Percentiles rank a stretch among this genome's conserved stretches.
These are phyloP conservation scores for Caryopteris hybrid DNA, from an alignment of 305 asterid species.

Conservation along the genomic window DNA sequence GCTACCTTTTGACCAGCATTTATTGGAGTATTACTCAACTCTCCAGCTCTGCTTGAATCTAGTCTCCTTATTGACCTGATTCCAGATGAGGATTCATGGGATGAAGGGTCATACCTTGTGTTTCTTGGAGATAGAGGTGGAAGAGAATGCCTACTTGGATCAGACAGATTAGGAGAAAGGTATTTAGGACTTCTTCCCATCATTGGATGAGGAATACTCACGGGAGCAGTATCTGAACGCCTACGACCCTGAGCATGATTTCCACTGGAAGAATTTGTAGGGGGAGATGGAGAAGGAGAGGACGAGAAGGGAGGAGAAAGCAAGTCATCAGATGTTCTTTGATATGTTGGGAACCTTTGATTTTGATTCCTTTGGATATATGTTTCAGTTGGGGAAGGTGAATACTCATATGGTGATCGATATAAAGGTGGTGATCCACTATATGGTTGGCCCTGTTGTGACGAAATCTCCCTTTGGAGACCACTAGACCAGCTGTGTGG, in stretches of 20 bases:
- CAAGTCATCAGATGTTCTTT: constrained; percentile 51
- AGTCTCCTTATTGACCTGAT: constrained; percentile 59
- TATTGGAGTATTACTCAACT: constrained; percentile 40
- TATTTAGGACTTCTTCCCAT: constrained; percentile 71
- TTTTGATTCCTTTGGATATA: constrained; percentile 41
- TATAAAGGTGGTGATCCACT: constrained; percentile 72
- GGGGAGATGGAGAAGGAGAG: constrained; percentile 92
- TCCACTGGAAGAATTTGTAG: constrained; percentile 45
- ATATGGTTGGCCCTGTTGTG: constrained; percentile 44
- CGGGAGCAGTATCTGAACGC: constrained; percentile 74
- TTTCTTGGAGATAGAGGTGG: constrained; percentile 90
- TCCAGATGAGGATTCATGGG: constrained; percentile 86
- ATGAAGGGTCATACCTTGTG: constrained; percentile 62
- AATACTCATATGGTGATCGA: constrained; percentile 57
- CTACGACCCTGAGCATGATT: constrained; percentile 42
- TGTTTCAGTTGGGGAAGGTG: constrained; percentile 56
- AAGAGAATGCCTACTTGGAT: constrained; percentile 77
- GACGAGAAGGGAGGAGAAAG: constrained; percentile 92
- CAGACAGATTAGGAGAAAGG: constrained; percentile 86
- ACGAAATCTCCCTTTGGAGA: constrained; percentile 50
- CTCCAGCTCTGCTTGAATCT: constrained; percentile 66
- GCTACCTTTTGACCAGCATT: constrained; percentile 57
- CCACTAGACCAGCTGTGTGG: constrained; percentile 99
- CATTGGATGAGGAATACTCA: constrained; percentile 90
- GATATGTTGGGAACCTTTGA: constrained; percentile 46